Evolutionary conservation across 1,139 yeast genomes (phyloP), one percentile per base, ranked within the genome.

Genomic region (Kodamaea suecica): DNA sequence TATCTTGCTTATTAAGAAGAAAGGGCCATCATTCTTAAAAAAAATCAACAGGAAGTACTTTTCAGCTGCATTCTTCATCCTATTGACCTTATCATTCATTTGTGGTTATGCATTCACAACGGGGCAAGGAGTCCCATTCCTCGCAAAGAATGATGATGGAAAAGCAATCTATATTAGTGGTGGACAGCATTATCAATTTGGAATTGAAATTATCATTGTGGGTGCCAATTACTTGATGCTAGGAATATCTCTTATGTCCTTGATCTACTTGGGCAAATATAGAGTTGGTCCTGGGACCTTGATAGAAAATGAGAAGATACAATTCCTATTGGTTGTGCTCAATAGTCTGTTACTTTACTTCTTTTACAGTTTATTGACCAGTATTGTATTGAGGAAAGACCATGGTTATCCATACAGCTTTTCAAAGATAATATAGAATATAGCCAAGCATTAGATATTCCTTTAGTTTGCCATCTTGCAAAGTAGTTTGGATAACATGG

Each of bases 71-170:
- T 30, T 78, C 2, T 55, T 73, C 9, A 54, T 80, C 6, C 41
- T 55, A 0, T 47, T 70, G 5, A 61, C 78, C 11, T 53, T 75
- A 33, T 42, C 68, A 1, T 72, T 76, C 38, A 57, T 71, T 7
- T 69, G 84, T 24, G 94, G 94, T 2, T 76, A 74, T 44, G 80
- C 76, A 57, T 84, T 78, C 50, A 72, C 84, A 1, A 57, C 73
- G 19, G 78, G 79, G 38, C 66, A 77, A 44, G 69, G 69, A 2
- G 76, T 78, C 1, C 87, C 90, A 3, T 77, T 84, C 36, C 47
- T 83, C n/a, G 78, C 83, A 2, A 63, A 63, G 36, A 62, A 68
- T 45, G 72, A 70, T 7, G 45, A 68, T 1, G 73, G 76, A 5
- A 57, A 63, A 5, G 56, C 76, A 25, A 67, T 81, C 54, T 67